A percentile compares a stretch with the other conserved stretches of the same genome.
Conservation (phyloP, 1,139 yeast genomes). For the Blastobotrys raffinosifermentans region DNA sequence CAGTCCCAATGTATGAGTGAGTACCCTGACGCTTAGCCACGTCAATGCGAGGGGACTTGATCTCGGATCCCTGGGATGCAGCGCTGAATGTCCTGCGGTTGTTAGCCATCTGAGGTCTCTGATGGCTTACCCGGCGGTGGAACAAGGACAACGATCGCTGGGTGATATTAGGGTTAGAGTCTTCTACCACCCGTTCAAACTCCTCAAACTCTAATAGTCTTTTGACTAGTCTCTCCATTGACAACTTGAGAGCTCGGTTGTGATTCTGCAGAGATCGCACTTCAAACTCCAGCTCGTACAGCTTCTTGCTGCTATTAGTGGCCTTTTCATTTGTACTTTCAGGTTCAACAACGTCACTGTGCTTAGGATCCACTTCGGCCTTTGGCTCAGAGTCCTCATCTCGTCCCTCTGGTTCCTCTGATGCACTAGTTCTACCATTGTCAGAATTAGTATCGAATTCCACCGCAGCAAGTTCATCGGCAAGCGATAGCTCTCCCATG, state of each 20-base stretch:
- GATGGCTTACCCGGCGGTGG: constrained; percentile 21
- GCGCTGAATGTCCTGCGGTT: no score
- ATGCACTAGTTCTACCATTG: constrained; percentile 3
- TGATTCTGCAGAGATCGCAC: constrained; percentile 25
- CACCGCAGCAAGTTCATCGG: constrained; percentile 19
- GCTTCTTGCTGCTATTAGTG: constrained; percentile 4
- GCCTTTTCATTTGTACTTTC: constrained; percentile 2
- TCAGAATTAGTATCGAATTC: constrained; percentile 7
- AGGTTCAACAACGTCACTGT: constrained; percentile 1
- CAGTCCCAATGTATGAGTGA: no score
- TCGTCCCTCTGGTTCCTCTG: neutral
- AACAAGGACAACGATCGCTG: constrained; percentile 26
- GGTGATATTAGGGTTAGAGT: constrained; percentile 17
- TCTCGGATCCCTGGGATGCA: no score
- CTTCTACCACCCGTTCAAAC: constrained; percentile 29
- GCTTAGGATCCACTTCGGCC: neutral
- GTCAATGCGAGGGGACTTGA: neutral
- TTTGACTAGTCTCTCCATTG: constrained; percentile 32
- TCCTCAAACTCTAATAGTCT: constrained; percentile 30
- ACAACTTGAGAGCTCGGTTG: constrained; percentile 27
- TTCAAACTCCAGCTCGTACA: constrained; percentile 26
- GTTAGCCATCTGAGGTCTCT: no score
- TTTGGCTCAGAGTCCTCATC: constrained; percentile 2
- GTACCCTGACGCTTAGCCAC: neutral
- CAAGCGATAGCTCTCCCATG: constrained; percentile 24